Evolutionary conservation across 2,329 filamentous ascomycete genomes (phyloP), one percentile per base, ranked within the genome.

Genomic region (Penicillium sp.): DNA sequence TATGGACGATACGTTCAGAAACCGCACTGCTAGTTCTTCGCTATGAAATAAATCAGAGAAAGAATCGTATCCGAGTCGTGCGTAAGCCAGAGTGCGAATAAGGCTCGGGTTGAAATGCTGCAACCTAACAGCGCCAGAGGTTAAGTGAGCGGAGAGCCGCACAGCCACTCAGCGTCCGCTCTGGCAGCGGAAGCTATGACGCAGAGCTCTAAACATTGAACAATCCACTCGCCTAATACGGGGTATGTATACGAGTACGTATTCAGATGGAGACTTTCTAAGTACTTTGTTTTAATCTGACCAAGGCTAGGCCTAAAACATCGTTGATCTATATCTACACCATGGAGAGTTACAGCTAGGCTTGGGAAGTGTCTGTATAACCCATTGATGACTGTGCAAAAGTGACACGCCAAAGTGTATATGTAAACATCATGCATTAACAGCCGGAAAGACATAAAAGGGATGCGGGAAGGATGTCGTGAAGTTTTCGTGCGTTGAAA

Each of bases 271-370:
- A n/a, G n/a, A n/a, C n/a, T n/a, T n/a, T n/a, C n/a, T n/a, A n/a
- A n/a, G n/a, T n/a, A n/a, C n/a, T n/a, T n/a, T n/a, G n/a, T n/a
- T n/a, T n/a, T n/a, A n/a, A n/a, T n/a, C n/a, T n/a, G n/a, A n/a
- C n/a, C n/a, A n/a, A n/a, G n/a, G n/a, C n/a, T n/a, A 40, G 16
- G 5, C 35, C 35, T 40, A 20, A 16, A 40, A 3, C 16, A 40
- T 5, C 35, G 16, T 40, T 40, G 43, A 53, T 57, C 50, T 57
- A 57, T 57, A 52, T 52, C 55, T 57, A 57, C 55, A 53, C 21
- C 21, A 49, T 49, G 14, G 26, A 40, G 24, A 52, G 23, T 21
- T 20, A 20, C 18, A 23, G 11, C 30, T 40, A 24, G 21, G 33
- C 48, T 51, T 21, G 47, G 8, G 28, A 49, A 30, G 24, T 16